Evolutionary conservation across 805 yeast species (phyloP).

Genomic region (Lipomyces japonicus): DNA sequence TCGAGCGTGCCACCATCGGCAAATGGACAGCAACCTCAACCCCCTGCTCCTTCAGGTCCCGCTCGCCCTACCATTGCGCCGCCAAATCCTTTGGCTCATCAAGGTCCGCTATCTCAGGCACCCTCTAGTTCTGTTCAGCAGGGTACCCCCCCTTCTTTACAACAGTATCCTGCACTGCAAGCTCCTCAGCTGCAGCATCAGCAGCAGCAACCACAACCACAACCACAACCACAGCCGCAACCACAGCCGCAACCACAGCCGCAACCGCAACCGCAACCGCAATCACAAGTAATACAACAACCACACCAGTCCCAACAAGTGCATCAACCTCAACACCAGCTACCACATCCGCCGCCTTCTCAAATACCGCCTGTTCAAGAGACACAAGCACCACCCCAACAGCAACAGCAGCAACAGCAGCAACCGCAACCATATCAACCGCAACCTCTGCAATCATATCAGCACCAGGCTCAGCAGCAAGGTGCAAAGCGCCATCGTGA

Average conservation of each 20-base stretch:
- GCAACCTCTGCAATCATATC: too few relatives aligned
- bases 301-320: conserved; percentile 35
- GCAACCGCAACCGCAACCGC: conserved; percentile 19
- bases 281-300: too few relatives aligned
- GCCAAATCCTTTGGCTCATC: conserved; percentile 25
- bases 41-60: conserved; percentile 25
- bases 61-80: conserved; percentile 21
- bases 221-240: conserved; percentile 22
- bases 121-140: conserved; percentile 29
- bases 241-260: conserved; percentile 14
- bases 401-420: conserved; percentile 5
- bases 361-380: not conserved
- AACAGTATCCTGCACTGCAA: conserved; percentile 20
- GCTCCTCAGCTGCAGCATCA: conserved; percentile 27
- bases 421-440: conserved; percentile 1
- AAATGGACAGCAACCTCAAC: conserved; percentile 30
- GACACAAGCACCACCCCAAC: conserved; percentile 4
- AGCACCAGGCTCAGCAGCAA: not conserved
- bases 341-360: conserved; percentile 28
- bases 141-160: conserved; percentile 28
- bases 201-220: conserved; percentile 28
- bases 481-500: conserved; percentile 23
- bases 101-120: conserved; percentile 33
- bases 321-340: conserved; percentile 36
- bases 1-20: conserved; percentile 4